Conservation (phyloP, 805 yeast species). For the Torulaspora quercuum region DNA sequence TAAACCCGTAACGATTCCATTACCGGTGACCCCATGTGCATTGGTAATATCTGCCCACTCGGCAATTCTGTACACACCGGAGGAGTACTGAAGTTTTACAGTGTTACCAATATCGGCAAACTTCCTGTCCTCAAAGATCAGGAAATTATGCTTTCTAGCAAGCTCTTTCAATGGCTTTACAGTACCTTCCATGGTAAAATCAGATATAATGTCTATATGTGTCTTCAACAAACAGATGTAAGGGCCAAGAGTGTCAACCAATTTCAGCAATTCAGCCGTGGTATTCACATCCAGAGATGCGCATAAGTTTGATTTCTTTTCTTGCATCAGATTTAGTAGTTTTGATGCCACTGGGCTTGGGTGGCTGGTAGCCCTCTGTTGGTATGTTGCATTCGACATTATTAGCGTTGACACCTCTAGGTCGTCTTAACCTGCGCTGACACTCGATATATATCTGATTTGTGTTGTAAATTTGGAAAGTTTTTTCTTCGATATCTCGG, state of each 20-base stretch:
- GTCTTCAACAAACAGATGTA: conserved; percentile 88
- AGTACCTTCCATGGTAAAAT: conserved; percentile 78
- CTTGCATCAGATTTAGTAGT: conserved; percentile 68
- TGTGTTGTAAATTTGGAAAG: conserved; percentile 1
- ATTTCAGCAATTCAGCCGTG: conserved; percentile 65
- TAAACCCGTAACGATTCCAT: conserved; percentile 86
- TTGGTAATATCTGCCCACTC: conserved; percentile 96
- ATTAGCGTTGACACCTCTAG: no score
- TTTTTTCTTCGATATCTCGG: no score
- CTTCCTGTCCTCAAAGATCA: conserved; percentile 95
- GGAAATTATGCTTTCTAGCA: conserved; percentile 76
- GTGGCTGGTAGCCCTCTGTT: conserved; percentile 66
- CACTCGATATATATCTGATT: no score
- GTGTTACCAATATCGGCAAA: conserved; percentile 99
- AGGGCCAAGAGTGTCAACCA: conserved; percentile 84
- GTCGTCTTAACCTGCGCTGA: no score
- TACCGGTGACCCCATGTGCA: conserved; percentile 96
- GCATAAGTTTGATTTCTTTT: conserved; percentile 82
- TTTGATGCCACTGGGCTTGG: conserved; percentile 76
- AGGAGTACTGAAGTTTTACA: conserved; percentile 87
- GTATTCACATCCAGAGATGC: conserved; percentile 90
- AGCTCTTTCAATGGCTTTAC: conserved; percentile 68
- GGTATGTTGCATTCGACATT: conserved; percentile 46
- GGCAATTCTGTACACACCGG: conserved; percentile 86
- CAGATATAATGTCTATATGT: conserved; percentile 89